Base-by-base conservation (phyloP, 148 eudicot genomes). In the Cornus controversa region DNA sequence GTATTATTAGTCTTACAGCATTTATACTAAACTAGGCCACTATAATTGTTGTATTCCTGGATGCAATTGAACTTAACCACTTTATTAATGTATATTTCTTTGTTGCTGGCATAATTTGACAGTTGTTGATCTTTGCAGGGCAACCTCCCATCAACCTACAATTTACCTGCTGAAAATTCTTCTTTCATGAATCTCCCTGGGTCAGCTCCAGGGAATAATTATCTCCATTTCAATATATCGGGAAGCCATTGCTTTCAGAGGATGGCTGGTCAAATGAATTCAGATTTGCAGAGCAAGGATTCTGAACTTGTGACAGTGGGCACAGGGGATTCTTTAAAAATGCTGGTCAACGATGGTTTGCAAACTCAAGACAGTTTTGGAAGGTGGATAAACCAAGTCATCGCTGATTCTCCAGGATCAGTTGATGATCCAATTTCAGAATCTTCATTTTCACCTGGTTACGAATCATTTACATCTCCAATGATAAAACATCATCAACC, bases 281-380 rank as follows among this genome's bases (percentile, higher is more conserved):
- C 69, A 67, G 78, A 67, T 31, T 53, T 67, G 31, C 83, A 84
- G 66, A 74, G 25, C 25, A 78, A 27, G 57, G 78, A 72, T 37
- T 72, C 80, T 81, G 77, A 79, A 74, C 42, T 72, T 34, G 83
- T 83, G 72, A 71, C 80, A 67, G 71, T 70, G 29, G 84, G 37
- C 73, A 71, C 71, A 20, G 78, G 66, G 67, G 69, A 80, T 77
- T 40, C 71, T 28, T 71, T 69, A 11, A 79, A 80, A 18, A 82
- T 54, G 78, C 34, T 75, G 73, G 80, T 20, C 67, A 80, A 81
- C 72, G 83, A 79, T 73, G 85, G 76, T 72, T 76, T 91, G 75
- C 90, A 84, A 75, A 79, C 82, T 66, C 97, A 90, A 72, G 97
- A 94, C 78, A 91, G 93, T 80, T 92, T 92, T 73, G 95, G 93